Percentiles rank a stretch among this genome's conserved stretches.
phyloP scores from a whole-genome alignment of 2,329 filamentous ascomycete genomes.

The Sclerotinia subarctica region DNA sequence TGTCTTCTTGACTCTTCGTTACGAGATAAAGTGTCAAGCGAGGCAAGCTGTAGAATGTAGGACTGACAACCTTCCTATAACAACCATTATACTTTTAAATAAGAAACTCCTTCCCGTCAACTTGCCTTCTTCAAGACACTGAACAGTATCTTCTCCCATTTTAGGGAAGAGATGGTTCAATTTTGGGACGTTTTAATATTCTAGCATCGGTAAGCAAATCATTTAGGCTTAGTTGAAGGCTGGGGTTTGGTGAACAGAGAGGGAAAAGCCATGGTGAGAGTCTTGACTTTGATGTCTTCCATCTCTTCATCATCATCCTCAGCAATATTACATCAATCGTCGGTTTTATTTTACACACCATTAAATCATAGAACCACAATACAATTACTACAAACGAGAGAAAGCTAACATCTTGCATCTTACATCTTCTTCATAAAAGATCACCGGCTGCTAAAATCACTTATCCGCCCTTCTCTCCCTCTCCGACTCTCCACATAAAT shows the following conservation, averaged over 20 bases:
- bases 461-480: background rate
- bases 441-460: background rate
- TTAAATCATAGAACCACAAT: background rate
- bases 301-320: background rate
- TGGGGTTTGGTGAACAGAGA: background rate
- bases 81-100: background rate
- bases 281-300: too few relatives aligned
- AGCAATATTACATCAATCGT: too few relatives aligned
- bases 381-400: background rate
- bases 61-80: background rate
- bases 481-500: background rate
- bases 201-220: slow-evolving; percentile 1
- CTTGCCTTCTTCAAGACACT: background rate
- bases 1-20: background rate
- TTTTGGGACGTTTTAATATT: background rate
- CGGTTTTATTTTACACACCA: background rate
- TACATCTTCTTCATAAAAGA: background rate
- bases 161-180: background rate
- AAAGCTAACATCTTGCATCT: too few relatives aligned
- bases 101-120: background rate
- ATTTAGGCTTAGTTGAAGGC: slow-evolving; percentile 3
- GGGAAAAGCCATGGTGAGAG: background rate
- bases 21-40: background rate
- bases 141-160: background rate
- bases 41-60: background rate